Evolutionary conservation across 345 rosid species (phyloP).

Genomic region (Crucihimalaya himalaica): DNA sequence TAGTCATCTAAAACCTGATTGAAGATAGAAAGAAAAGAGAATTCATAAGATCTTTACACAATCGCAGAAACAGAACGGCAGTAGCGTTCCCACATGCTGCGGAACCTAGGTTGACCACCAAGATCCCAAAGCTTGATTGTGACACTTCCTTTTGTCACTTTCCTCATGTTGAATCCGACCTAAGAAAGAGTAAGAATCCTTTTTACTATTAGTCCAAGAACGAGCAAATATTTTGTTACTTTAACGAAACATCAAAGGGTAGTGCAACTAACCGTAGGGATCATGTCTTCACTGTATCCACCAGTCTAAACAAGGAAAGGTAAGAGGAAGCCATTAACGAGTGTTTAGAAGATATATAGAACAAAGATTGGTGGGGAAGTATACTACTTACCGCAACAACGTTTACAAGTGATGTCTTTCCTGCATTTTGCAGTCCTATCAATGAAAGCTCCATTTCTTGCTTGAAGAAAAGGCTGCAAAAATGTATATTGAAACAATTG

Average conservation of each 20-base stretch:
- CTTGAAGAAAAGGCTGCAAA: slow-evolving; percentile 76
- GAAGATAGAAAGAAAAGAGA: background rate
- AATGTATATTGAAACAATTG: slow-evolving; percentile 1
- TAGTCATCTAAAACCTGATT: background rate
- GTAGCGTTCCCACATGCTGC: slow-evolving; percentile 97
- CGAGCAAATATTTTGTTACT: background rate
- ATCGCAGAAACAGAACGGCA: slow-evolving; percentile 91
- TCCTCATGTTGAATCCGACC: slow-evolving; percentile 97
- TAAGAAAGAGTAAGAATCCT: slow-evolving; percentile 33
- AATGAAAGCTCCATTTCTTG: slow-evolving; percentile 91
- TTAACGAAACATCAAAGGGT: slow-evolving; percentile 4
- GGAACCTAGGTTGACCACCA: slow-evolving; percentile 95
- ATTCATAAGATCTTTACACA: slow-evolving; percentile 52
- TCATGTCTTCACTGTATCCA: slow-evolving; percentile 92
- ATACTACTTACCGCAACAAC: slow-evolving; percentile 73
- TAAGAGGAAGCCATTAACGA: slow-evolving; percentile 33
- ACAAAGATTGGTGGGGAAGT: background rate
- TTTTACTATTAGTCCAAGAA: background rate
- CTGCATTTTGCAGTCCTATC: slow-evolving; percentile 88
- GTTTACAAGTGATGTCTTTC: slow-evolving; percentile 84
- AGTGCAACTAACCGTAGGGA: slow-evolving; percentile 62
- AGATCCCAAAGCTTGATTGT: slow-evolving; percentile 96
- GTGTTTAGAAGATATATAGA: slow-evolving; percentile 9
- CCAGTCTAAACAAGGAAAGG: slow-evolving; percentile 59
- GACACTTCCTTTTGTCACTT: slow-evolving; percentile 94